Base-by-base conservation (phyloP, 768 basidiomycete genomes). In the Podaxis mareebaensis region DNA sequence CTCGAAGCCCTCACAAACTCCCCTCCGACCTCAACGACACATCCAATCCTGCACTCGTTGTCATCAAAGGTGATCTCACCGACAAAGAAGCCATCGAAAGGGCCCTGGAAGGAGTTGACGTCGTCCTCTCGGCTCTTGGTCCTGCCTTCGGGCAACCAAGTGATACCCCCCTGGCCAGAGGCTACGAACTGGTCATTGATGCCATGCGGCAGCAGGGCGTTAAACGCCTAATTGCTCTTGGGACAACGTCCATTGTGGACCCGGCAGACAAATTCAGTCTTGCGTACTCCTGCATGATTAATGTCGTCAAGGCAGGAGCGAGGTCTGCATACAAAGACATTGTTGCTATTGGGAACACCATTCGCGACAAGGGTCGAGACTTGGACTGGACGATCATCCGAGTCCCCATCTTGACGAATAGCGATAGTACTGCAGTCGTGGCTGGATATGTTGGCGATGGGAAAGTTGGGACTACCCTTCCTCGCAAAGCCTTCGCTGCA, bases 381-480 rank as follows among this genome's bases (percentile, higher is more conserved):
- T 67, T 90, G 17, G 83, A 86, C 24, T 92, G 88, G 87, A 92
- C 89, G 6, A 83, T 91, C 51, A 85, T 79, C 33, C 78, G 91
- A 38, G 89, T 92, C 2, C 90, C 90, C 0, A 57, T 90, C 26
- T 70, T 92, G 68, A 86, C 79, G 48, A 79, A 84, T 64, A 75
- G 78, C 3, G 69, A 78, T 26, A 76, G 75, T 13, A 82, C 75
- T 65, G 77, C 77, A 0, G 77, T 85, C 36, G 71, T 83, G 3
- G 86, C 81, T 30, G 91, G 91, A 2, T 90, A 91, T 68, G 74
- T 89, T 4, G 90, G 91, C 2, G 90, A 92, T 66, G 82, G 81
- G 15, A 80, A 78, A 66, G 81, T 79, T 7, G 81, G 79, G 22
- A 75, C 75, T 3, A 75, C 71, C n/a, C 71, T 91, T 42, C 71